Evolutionary conservation across 2,329 filamentous ascomycete species (phyloP).

Genomic region (Coniochaeta sp.): DNA sequence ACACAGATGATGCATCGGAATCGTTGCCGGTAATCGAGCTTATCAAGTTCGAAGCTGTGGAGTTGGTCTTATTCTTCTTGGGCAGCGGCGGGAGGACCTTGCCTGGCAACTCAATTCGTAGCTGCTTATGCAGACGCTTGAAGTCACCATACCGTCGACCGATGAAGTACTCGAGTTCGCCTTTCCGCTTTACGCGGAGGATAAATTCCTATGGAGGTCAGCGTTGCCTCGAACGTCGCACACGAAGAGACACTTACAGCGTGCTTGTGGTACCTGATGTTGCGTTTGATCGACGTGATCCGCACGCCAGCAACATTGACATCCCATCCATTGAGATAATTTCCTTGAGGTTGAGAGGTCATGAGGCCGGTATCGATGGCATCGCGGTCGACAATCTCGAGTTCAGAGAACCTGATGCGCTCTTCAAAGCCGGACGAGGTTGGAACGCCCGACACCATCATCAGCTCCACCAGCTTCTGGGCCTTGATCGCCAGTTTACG

Average conservation of each 20-base stretch:
- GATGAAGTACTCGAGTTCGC: conserved; percentile 69
- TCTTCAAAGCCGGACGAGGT: conserved; percentile 97
- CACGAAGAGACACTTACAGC: conserved; percentile 50
- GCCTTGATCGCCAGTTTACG: conserved; percentile 87
- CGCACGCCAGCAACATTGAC: conserved; percentile 90
- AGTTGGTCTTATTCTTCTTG: conserved; percentile 81
- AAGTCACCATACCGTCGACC: conserved; percentile 88
- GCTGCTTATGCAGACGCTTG: conserved; percentile 64
- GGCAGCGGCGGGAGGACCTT: conserved; percentile 82
- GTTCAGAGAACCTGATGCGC: conserved; percentile 89
- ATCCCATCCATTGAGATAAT: conserved; percentile 93
- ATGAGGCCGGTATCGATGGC: conserved; percentile 87
- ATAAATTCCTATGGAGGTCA: conserved; percentile 68
- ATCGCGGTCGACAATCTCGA: conserved; percentile 90
- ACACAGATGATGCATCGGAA: conserved; percentile 72
- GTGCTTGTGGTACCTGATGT: conserved; percentile 84
- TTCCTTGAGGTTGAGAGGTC: conserved; percentile 80
- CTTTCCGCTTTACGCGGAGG: conserved; percentile 73
- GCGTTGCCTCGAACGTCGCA: neutral
- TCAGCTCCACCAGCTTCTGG: conserved; percentile 91
- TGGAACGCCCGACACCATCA: conserved; percentile 97
- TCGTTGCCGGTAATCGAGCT: conserved; percentile 50
- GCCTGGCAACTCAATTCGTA: conserved; percentile 81
- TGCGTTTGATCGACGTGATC: conserved; percentile 72
- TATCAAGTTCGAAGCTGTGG: conserved; percentile 53